phyloP scores from a whole-genome alignment of 176 grass and related monocot species.

The Musa acuminata region DNA sequence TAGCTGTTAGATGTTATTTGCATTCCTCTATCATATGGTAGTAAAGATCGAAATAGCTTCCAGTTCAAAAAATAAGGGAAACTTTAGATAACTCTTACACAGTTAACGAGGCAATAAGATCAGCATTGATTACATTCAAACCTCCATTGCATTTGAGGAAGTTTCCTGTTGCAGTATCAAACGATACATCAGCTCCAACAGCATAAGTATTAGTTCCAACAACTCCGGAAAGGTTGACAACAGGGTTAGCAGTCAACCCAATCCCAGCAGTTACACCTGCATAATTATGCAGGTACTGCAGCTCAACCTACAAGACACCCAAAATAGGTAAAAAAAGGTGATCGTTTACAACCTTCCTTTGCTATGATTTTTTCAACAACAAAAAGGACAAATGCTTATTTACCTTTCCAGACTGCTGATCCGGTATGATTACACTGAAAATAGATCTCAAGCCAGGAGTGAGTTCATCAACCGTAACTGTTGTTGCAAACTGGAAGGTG shows the following conservation, averaged over 20 bases:
- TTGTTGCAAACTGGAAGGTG: conserved; percentile 35
- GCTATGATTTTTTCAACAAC: background rate
- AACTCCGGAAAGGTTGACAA: conserved; percentile 65
- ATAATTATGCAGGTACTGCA: conserved; percentile 88
- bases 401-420: conserved; percentile 97
- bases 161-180: conserved; percentile 86
- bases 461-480: conserved; percentile 56
- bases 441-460: conserved; percentile 76
- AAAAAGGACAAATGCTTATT: background rate
- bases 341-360: no score
- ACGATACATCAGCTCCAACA: conserved; percentile 70
- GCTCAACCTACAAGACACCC: conserved; percentile 54
- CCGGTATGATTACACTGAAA: conserved; percentile 77
- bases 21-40: no score
- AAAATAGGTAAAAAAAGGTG: background rate
- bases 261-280: conserved; percentile 74
- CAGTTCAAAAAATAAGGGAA: background rate
- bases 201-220: conserved; percentile 56
- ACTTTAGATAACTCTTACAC: conserved; percentile 38
- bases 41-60: background rate
- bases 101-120: conserved; percentile 70
- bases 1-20: no score
- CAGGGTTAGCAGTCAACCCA: conserved; percentile 80
- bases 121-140: conserved; percentile 55
- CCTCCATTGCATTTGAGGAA: conserved; percentile 85